Conservation (phyloP, 345 rosid species). For the Excoecaria agallocha region DNA sequence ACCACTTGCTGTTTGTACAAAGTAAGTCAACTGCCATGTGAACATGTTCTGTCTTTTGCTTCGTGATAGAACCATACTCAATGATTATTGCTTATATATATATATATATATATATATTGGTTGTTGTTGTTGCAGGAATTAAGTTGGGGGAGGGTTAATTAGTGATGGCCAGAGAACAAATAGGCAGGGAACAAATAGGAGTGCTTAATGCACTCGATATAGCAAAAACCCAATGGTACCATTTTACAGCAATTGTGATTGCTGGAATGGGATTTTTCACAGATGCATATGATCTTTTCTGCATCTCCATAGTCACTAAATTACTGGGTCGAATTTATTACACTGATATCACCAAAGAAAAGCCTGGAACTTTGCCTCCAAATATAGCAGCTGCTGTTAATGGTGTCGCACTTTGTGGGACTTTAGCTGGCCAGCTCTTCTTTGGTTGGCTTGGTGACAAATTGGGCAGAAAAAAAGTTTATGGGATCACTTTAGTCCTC, state of each 20-base stretch:
- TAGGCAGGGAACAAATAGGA: neutral
- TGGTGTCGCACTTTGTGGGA: slow-evolving; percentile 29
- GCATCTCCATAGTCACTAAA: slow-evolving; percentile 24
- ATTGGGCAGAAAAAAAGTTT: slow-evolving; percentile 30
- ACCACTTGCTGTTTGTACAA: neutral
- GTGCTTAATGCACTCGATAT: slow-evolving; percentile 27
- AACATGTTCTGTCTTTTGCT: neutral
- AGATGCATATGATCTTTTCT: slow-evolving; percentile 30
- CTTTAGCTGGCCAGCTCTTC: slow-evolving; percentile 27
- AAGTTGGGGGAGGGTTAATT: neutral
- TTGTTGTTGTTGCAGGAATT: neutral
- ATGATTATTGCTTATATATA: neutral
- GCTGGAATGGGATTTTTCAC: slow-evolving; percentile 37
- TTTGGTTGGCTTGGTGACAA: slow-evolving; percentile 36
- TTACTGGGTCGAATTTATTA: slow-evolving; percentile 28
- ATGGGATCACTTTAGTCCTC: slow-evolving; percentile 28
- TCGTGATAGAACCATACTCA: neutral
- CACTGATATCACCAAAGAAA: neutral
- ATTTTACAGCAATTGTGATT: slow-evolving; percentile 27
- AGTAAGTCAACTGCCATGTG: neutral
- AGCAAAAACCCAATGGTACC: slow-evolving; percentile 27
- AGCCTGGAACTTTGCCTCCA: slow-evolving; percentile 23
- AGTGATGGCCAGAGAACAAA: neutral
- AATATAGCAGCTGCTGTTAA: slow-evolving; percentile 19
- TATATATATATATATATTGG: too few relatives aligned